These are phyloP conservation scores for Sclerotinia glacialis DNA, from an alignment of 2,329 filamentous ascomycete species.

Conservation along the genomic window DNA sequence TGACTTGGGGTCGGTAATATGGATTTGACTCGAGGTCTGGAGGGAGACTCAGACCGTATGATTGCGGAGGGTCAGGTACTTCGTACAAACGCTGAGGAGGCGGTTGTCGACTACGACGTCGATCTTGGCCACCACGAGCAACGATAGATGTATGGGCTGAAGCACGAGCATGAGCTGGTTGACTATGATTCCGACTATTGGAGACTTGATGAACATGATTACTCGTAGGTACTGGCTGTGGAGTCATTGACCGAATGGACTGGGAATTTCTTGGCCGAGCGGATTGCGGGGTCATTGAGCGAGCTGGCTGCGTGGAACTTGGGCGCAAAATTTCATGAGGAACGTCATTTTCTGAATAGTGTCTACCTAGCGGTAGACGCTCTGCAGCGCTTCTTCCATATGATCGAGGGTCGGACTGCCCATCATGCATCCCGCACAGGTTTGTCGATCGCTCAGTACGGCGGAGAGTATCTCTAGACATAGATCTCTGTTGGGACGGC, in stretches of 20 bases:
- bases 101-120: background rate
- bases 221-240: background rate
- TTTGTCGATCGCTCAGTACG: conserved; percentile 4
- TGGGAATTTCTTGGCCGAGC: background rate
- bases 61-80: conserved; percentile 6
- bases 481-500: background rate
- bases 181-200: conserved; percentile 10
- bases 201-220: background rate
- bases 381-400: conserved; percentile 10
- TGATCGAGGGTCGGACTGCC: conserved; percentile 8
- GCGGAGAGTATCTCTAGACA: conserved; percentile 2
- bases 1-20: conserved; percentile 7
- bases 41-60: background rate
- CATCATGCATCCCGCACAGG: conserved; percentile 3
- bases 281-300: conserved; percentile 7
- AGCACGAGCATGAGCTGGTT: conserved; percentile 1
- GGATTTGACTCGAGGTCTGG: conserved; percentile 8
- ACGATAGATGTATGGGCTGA: conserved; percentile 2
- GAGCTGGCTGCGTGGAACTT: background rate
- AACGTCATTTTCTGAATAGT: background rate
- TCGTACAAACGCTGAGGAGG: conserved; percentile 8
- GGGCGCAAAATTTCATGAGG: background rate
- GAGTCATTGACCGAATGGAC: conserved; percentile 1
- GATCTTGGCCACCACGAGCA: background rate
- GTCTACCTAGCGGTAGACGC: background rate